Base-by-base conservation (phyloP, 768 basidiomycete species). In the Naganishia randhawae region DNA sequence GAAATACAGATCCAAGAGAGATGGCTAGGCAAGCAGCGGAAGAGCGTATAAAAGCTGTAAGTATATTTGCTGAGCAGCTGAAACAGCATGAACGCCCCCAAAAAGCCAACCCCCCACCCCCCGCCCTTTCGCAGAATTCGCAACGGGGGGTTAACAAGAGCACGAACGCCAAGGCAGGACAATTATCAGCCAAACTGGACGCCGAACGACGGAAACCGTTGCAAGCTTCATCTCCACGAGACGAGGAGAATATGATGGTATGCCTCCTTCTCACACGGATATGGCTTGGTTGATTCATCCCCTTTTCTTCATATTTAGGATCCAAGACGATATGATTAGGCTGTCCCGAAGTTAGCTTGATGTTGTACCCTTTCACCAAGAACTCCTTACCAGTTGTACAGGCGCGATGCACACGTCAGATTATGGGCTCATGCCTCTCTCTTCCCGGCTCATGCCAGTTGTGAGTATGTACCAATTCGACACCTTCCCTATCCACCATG, bases 11-110 rank as follows among this genome's bases (percentile, higher is more conserved):
- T 71, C 71, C 75, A 29, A 76, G 78, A 61, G 74, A 76, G 25
- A 72, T 73, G 57, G 76, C 76, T 50, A 63, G 72, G 53, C 67
- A 63, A 63, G 78, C 78, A 41, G 78, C 78, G 2, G 78, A 79
- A 45, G 73, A 75, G 54, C 50, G 78, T 65, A 74, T 75, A 13
- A 76, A 75, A 62, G 67, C 67, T n/a, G 78, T 79, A 71, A 69
- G 78, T 77, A 17, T n/a, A 22, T 31, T 7, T 42, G 45, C 7
- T 22, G 7, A 48, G n/a, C n/a, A n/a, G n/a, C n/a, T n/a, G 7
- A 7, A 5, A 13, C n/a, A 48, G 8, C 3, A 3, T 22, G 45
- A 48, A n/a, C n/a, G n/a, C n/a, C 13, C 13, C 1, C 7, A 22
- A 17, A 48, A 48, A 22, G 19, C 19, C 19, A 22, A n/a, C n/a